Conservation (phyloP, 2,329 filamentous ascomycete species). For the Aspergillus eucalypticola region DNA sequence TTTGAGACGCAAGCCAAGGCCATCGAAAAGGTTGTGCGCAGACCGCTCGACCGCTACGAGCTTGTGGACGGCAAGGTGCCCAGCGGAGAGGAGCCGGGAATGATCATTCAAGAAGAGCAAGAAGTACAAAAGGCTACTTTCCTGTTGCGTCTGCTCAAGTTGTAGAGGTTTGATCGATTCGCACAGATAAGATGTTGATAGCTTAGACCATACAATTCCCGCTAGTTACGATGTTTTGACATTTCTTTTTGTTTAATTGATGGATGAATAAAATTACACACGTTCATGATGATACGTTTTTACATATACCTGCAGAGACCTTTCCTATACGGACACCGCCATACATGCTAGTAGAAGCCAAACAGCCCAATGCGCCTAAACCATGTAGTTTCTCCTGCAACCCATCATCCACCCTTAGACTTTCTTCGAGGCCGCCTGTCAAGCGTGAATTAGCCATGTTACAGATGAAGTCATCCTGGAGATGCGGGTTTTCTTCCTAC, state of each 20-base stretch:
- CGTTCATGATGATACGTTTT: background rate
- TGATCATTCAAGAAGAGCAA: conserved; percentile 81
- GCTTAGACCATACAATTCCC: conserved; percentile 13
- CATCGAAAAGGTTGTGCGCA: conserved; percentile 75
- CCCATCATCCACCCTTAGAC: conserved; percentile 28
- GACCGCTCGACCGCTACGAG: conserved; percentile 71
- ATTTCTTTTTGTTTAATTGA: background rate
- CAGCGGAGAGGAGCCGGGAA: conserved; percentile 54
- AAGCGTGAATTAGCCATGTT: conserved; percentile 13
- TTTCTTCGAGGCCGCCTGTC: conserved; percentile 56
- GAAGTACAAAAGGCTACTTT: conserved; percentile 82
- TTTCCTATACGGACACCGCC: background rate
- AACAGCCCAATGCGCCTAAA: conserved; percentile 6
- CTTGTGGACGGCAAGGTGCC: conserved; percentile 60
- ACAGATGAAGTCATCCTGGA: background rate
- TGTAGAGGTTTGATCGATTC: conserved; percentile 50
- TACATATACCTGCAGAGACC: background rate
- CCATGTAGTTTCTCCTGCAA: conserved; percentile 1
- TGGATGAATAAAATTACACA: conserved; percentile 9
- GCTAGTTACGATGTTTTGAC: conserved; percentile 10
- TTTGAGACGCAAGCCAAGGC: conserved; percentile 67
- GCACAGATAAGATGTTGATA: conserved; percentile 9
- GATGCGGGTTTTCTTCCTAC: conserved; percentile 51
- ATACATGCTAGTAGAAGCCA: conserved; percentile 3
- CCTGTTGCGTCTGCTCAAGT: conserved; percentile 71